Base-by-base conservation (phyloP, 192 early-diverging fungal species). In the Coemansia sp. region DNA sequence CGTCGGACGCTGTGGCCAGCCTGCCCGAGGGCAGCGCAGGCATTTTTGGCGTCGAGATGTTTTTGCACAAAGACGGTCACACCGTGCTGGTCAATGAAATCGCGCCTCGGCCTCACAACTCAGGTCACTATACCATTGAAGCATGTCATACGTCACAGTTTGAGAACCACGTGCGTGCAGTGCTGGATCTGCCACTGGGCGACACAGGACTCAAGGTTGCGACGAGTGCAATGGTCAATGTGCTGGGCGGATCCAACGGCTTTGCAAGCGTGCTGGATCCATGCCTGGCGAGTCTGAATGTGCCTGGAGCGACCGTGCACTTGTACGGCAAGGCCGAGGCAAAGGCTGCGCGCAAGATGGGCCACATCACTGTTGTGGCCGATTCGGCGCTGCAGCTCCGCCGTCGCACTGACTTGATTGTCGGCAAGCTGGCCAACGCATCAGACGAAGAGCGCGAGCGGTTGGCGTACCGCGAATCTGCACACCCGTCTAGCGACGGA, bases 31-130 rank as follows among this genome's bases (percentile, higher is more conserved):
- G 90, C 39, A 81, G 78, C 56, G 89, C 90, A 2, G 97, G 97
- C 25, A 87, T 98, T 49, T 99, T 93, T 84, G 97, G 96, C 12
- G 95, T 99, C 12, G 97, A 99, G 76, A 92, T 98, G 93, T 99
- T 99, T 70, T 81, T 94, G 58, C 84, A 97, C 73, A 65, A 84
- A n/a, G 86, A 94, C 69, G 95, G 92, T 69, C 78, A 47, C 41
- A 78, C 86, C 5, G 88, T 99, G 55, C 73, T 93, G 19, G 79
- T 99, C 67, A 99, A 99, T 75, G 97, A 99, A 80, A 96, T 99
- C 66, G 97, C 97, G 12, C 97, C 97, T 38, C 90, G 97, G 7
- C 96, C 97, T 22, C 97, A 99, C 83, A 99, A 99, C 81, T 97
- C 95, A 57, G 97, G 97, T 69, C 97, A 99, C 73, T 98, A 97